Base-by-base conservation (phyloP, 106 monocot species). In the Triglochin maritima region DNA sequence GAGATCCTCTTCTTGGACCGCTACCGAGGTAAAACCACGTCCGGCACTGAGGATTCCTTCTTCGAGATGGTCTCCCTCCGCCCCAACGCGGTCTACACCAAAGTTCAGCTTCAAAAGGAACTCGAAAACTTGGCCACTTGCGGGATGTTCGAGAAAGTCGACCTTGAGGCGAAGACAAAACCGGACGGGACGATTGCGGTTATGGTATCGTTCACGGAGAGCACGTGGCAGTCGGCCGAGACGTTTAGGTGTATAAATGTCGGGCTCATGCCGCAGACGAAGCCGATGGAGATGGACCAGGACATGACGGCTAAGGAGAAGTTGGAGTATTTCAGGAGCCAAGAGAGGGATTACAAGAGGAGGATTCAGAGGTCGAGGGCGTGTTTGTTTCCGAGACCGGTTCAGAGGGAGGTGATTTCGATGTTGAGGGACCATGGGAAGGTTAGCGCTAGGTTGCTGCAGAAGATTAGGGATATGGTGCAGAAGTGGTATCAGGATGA, bases 401-500 rank as follows among this genome's bases (percentile, higher is more conserved):
- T 98, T 50, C 76, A 86, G 16, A 59, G 65, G n/a, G 98, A 98
- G 74, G 75, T 98, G 44, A n/a, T 77, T 51, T 62, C 64, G 65
- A 92, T 98, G 92, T 60, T 98, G 65, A 65, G 77, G 61, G 82
- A 86, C 68, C 80, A 84, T 44, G 98, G 92, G 60, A 86, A 82
- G 72, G 92, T 98, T 42, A 92, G 92, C 56, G 98, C 98, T 7
- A 78, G 98, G 80, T 45, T 92, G 78, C 72, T 98, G 78, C 98
- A 98, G 77, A 78, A 76, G 80, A 98, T 98, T 57, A 65, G 92
- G 55, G 98, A 98, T 49, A 66, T 82, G 56, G 98, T 98, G 60
- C 98, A 92, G 82, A 92, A 76, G 63, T 98, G 98, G 98, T 98
- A 98, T 71, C 92, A 88, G 41, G 92, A 92, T 17, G 92, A 98